Base-by-base conservation (phyloP, 805 yeast genomes). In the Ogataea polymorpha region DNA sequence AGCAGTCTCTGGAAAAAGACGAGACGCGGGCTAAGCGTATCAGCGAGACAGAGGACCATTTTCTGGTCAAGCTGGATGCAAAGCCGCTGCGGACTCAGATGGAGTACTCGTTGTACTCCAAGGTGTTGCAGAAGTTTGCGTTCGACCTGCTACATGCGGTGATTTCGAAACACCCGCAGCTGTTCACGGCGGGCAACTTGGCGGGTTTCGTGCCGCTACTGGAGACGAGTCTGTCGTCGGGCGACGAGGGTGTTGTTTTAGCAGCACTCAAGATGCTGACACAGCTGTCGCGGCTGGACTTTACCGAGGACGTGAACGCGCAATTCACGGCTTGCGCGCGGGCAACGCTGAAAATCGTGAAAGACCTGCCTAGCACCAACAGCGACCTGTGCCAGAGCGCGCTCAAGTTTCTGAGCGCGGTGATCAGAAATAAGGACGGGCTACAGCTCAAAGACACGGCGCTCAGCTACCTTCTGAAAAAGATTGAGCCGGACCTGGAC, bases 401-500 rank as follows among this genome's bases (percentile, higher is more conserved):
- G 45, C 71, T 90, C 58, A 82, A 80, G 51, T 85, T 81, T 49
- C 63, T 93, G 39, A 77, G 96, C 6, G 68, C 84, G 1, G 72
- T 87, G 14, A 70, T 91, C 32, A 77, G 91, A 51, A 81, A 82
- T 51, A 81, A 79, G 53, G 74, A 76, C 4, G 81, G 81, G 38
- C 67, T 87, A 32, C 68, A 75, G 35, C 60, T 89, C 50, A 85
- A 84, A 51, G 83, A 81, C 23, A 67, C 78, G 2, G 87, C 96
- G 0, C 59, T 89, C 26, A 81, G 86, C 41, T 87, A 83, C 56
- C 67, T 91, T 17, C 65, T 93, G 46, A 75, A 77, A 9, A 73
- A 86, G 49, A 67, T 93, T 32, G 78, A 77, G 57, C 95, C 96
- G 2, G 98, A 93, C 63, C 67, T 93, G 45, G 89, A 86, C 54